These are phyloP conservation scores for Marasmius oreades DNA, from an alignment of 1,284 basidiomycete species.

Conservation along the genomic window DNA sequence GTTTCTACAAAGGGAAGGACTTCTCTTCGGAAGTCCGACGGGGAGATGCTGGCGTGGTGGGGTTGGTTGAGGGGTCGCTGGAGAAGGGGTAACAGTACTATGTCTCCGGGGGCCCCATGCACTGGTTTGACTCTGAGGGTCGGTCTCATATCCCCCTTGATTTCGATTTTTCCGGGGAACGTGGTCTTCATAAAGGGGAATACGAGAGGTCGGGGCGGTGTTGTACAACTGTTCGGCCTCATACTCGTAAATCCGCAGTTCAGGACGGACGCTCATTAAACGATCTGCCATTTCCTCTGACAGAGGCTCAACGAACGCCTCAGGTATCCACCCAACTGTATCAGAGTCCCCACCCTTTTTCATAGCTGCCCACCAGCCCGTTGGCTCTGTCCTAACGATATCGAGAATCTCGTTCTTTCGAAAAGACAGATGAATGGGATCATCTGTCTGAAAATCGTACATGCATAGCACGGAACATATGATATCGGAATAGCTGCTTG, in stretches of 20 bases:
- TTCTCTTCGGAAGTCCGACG: background rate
- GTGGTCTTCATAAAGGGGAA: slow-evolving; percentile 13
- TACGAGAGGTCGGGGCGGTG: slow-evolving; percentile 32
- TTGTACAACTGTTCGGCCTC: slow-evolving; percentile 42
- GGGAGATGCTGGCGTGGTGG: slow-evolving; percentile 21
- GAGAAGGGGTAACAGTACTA: slow-evolving; percentile 37
- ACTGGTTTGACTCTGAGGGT: background rate
- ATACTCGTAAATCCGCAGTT: slow-evolving; percentile 43
- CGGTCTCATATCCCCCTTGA: background rate
- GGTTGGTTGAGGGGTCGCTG: slow-evolving; percentile 38
- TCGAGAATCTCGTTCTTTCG: slow-evolving; percentile 61
- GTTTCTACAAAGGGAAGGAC: slow-evolving; percentile 18
- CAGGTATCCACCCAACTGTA: slow-evolving; percentile 69
- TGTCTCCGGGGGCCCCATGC: slow-evolving; percentile 6
- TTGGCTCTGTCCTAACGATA: slow-evolving; percentile 62
- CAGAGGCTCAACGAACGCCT: slow-evolving; percentile 48
- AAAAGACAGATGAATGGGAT: slow-evolving; percentile 60
- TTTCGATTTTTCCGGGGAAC: background rate
- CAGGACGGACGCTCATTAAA: slow-evolving; percentile 36
- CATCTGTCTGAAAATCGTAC: slow-evolving; percentile 61
- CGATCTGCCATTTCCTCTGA: slow-evolving; percentile 42
- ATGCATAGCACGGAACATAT: slow-evolving; percentile 58
- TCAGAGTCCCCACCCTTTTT: slow-evolving; percentile 37
- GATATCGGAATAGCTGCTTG: slow-evolving; percentile 23
- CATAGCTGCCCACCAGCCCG: slow-evolving; percentile 79